A percentile compares a stretch with the other conserved stretches of the same genome.
phyloP scores from a whole-genome alignment of 306 rosid genomes.

The Vicia sativa region DNA sequence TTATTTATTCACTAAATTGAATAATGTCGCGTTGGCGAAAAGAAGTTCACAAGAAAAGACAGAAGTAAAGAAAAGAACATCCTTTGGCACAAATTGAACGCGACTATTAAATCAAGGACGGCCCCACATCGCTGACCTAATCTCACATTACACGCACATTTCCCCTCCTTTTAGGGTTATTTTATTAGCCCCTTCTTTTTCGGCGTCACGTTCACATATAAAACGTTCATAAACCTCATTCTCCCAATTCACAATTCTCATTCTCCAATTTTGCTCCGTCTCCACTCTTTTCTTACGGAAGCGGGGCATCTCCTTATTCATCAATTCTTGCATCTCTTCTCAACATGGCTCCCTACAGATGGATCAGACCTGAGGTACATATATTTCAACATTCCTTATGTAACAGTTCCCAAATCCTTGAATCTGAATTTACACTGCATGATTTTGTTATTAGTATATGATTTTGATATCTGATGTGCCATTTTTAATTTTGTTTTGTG shows the following conservation, averaged over 20 bases:
- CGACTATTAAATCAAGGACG: constrained; percentile 25
- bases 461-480: background rate
- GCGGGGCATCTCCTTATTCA: constrained; percentile 26
- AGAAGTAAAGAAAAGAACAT: background rate
- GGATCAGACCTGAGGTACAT: constrained; percentile 88
- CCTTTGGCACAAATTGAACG: background rate
- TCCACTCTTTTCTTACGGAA: constrained; percentile 1
- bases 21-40: background rate
- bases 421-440: no score
- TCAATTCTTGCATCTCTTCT: constrained; percentile 24
- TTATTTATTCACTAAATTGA: no score
- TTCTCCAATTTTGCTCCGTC: constrained; percentile 16
- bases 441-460: no score
- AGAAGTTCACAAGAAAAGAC: background rate
- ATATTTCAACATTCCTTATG: background rate
- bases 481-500: constrained; percentile 10
- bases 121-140: constrained; percentile 40
- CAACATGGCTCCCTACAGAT: constrained; percentile 53
- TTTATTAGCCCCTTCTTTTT: background rate
- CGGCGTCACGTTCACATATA: constrained; percentile 30
- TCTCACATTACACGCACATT: constrained; percentile 25
- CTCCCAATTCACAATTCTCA: background rate
- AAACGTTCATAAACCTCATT: background rate
- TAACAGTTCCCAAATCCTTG: no score
- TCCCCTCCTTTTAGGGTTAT: constrained; percentile 3